Evolutionary conservation across 2,329 filamentous ascomycete species (phyloP).

Genomic region (Penicillium sp.): DNA sequence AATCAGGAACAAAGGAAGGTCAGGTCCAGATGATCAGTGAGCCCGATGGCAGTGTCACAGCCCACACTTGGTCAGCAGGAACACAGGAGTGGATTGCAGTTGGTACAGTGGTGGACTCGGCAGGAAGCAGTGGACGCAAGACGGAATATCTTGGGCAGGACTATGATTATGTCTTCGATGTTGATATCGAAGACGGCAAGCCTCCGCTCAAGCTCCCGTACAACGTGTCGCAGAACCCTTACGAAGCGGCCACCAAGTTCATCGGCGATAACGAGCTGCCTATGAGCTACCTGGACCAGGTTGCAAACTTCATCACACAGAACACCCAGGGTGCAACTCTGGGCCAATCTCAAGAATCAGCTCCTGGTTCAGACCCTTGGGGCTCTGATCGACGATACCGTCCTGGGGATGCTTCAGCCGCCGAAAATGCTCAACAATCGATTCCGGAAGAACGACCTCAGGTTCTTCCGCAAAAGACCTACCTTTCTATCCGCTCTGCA

Average conservation of each 20-base stretch:
- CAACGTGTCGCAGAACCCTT: conserved; percentile 88
- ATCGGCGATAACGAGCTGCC: conserved; percentile 85
- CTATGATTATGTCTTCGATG: conserved; percentile 95
- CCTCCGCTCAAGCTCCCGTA: conserved; percentile 91
- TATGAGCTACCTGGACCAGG: conserved; percentile 82
- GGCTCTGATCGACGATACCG: conserved; percentile 76
- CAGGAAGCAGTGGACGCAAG: conserved; percentile 77
- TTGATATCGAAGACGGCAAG: conserved; percentile 92
- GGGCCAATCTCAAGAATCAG: conserved; percentile 57
- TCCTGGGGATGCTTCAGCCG: conserved; percentile 61
- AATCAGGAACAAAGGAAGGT: conserved; percentile 90
- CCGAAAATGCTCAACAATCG: conserved; percentile 24
- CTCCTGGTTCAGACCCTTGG: conserved; percentile 65
- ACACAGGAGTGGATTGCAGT: conserved; percentile 78
- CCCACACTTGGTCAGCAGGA: conserved; percentile 79
- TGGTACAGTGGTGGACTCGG: conserved; percentile 90
- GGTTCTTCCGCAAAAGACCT: conserved; percentile 73
- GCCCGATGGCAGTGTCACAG: conserved; percentile 74
- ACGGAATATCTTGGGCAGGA: conserved; percentile 76
- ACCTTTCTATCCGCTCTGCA: conserved; percentile 72
- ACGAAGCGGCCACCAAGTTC: conserved; percentile 87
- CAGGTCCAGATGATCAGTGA: conserved; percentile 91
- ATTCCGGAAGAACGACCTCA: conserved; percentile 51
- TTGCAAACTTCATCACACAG: conserved; percentile 85
- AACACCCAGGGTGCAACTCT: conserved; percentile 86